These are phyloP conservation scores for Gossypium thurberi DNA, from an alignment of 345 rosid genomes.

Conservation along the genomic window DNA sequence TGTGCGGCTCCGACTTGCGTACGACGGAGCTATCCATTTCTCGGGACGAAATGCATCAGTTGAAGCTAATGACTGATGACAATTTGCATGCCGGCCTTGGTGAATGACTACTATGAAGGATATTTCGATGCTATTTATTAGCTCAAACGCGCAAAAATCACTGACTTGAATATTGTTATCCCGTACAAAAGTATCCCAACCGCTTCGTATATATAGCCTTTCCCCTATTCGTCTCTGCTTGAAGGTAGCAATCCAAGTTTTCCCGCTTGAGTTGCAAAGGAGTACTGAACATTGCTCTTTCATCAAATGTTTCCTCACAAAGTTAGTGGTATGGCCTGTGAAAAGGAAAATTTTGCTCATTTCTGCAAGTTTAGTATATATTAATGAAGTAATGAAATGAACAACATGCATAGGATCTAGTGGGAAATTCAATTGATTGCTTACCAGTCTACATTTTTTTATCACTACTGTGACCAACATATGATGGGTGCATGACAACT, in stretches of 20 bases:
- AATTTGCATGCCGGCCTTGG: background rate
- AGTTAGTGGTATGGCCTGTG: constrained; percentile 7
- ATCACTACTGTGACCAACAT: background rate
- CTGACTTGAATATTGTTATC: background rate
- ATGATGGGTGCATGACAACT: constrained; percentile 12
- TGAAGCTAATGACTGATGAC: background rate
- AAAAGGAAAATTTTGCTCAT: background rate
- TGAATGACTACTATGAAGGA: background rate
- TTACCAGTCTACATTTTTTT: background rate
- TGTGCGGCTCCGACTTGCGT: background rate
- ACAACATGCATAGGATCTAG: background rate
- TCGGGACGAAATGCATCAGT: constrained; percentile 21
- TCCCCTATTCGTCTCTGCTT: background rate
- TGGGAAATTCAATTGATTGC: background rate
- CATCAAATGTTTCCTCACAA: constrained; percentile 1
- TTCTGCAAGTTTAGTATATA: background rate
- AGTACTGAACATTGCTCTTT: background rate
- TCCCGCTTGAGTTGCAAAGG: constrained; percentile 12
- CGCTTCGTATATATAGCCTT: background rate
- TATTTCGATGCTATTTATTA: background rate
- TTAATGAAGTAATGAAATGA: background rate
- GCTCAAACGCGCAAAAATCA: constrained; percentile 4
- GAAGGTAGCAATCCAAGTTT: constrained; percentile 9
- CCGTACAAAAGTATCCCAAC: background rate
- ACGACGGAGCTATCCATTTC: constrained; percentile 14